Evolutionary conservation across 2,329 filamentous ascomycete species (phyloP), one percentile per base, ranked within the genome.

Genomic region (Penicillium sp.): DNA sequence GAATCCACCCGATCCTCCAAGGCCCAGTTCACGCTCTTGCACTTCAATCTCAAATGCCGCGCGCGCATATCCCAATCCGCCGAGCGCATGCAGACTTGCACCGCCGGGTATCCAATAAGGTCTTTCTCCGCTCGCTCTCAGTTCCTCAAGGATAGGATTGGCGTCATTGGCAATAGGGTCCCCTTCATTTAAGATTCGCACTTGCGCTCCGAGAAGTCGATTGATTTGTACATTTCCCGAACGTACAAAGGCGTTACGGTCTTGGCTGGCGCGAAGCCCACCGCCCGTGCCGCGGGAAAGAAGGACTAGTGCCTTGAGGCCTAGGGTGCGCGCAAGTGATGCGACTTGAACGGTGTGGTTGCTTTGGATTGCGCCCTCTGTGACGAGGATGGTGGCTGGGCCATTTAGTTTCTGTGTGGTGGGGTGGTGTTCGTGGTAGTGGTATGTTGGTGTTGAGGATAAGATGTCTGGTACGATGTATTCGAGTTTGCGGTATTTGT

Each of bases 171-270:
- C 45, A 3, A 64, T 46, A 0, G 60, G 49, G 77, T 87, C 54
- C 66, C 86, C 23, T 72, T 86, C 46, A 61, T 87, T 31, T 71
- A 82, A 61, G 66, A 79, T 20, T 72, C 83, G 50, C 72, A 82
- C 59, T 63, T 68, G 20, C 70, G 72, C 47, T 56, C 64, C 54
- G 10, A 66, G 42, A 45, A 70, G 44, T 52, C 64, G 54, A 31
- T 61, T 54, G 25, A 66, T 47, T 35, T 67, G 64, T 25, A 62
- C 57, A 15, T 68, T 68, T 0, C 66, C 66, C 3, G 48, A 46
- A 13, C 55, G 52, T 24, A 59, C 13, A 39, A 66, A 68, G 4
- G 50, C 46, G 0, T 42, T 38, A 31, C 55, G 55, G 39, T 66
- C 53, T 0, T 18, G 28, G 3, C 59, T 49, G 1, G 57, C 42